A percentile compares a stretch with the other conserved stretches of the same genome.
These are phyloP conservation scores for Meyerozyma sp. DNA, from an alignment of 1,139 yeast species.

Conservation along the genomic window DNA sequence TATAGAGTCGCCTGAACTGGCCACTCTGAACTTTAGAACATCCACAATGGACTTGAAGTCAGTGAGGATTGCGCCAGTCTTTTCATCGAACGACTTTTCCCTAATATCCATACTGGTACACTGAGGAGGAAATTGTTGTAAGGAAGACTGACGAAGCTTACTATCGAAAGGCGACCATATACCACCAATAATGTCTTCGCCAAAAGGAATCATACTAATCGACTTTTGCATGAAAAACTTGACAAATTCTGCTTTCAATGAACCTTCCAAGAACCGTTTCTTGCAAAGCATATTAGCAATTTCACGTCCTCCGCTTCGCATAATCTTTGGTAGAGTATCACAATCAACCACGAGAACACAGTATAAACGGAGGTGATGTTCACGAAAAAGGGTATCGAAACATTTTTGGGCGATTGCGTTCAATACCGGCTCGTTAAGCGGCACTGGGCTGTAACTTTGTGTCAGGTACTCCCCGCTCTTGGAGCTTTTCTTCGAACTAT, in stretches of 20 bases:
- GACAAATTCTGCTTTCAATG: constrained; percentile 69
- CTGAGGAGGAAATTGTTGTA: constrained; percentile 45
- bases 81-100: constrained; percentile 67
- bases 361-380: constrained; percentile 73
- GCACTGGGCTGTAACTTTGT: constrained; percentile 25
- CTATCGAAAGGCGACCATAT: constrained; percentile 79
- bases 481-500: constrained; percentile 10
- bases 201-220: constrained; percentile 65
- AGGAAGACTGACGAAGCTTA: constrained; percentile 47
- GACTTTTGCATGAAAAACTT: constrained; percentile 72
- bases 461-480: constrained; percentile 11
- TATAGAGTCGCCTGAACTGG: constrained; percentile 68
- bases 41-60: constrained; percentile 71
- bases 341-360: constrained; percentile 81
- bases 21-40: constrained; percentile 72
- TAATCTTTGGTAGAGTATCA: constrained; percentile 77
- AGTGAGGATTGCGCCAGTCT: constrained; percentile 67
- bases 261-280: constrained; percentile 72
- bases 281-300: constrained; percentile 93
- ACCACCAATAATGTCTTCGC: constrained; percentile 77
- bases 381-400: constrained; percentile 61
- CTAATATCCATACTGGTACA: constrained; percentile 71
- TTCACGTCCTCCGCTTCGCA: constrained; percentile 81
- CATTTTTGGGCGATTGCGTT: constrained; percentile 74
- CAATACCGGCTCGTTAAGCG: constrained; percentile 52